Evolutionary conservation across 768 basidiomycete genomes (phyloP), one percentile per base, ranked within the genome.

Genomic region (Guyanaporus albipodus): DNA sequence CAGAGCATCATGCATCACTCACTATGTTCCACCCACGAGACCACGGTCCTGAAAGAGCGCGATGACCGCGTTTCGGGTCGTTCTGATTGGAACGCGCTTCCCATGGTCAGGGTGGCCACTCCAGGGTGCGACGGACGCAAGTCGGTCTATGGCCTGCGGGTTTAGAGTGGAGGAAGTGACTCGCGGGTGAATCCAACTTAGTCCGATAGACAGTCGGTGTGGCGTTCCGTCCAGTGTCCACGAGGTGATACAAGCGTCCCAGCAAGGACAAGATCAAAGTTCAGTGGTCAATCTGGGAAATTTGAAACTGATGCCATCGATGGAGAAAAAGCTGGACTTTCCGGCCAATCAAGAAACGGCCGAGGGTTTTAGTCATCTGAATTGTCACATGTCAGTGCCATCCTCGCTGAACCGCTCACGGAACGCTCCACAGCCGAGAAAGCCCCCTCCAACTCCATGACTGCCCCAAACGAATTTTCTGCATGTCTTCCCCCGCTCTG

Each of bases 101-200:
- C 47, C 47, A 52, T 52, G 47, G 21, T 56, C 56, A 56, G 59
- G 47, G 50, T 18, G 39, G 15, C 6, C 12, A 14, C 12, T 14
- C 28, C 15, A 14, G 15, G 28, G 28, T 8, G 18, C n/a, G 37
- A 41, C 3, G 42, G 31, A 44, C 24, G 10, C 26, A 29, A 43
- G 36, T 28, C 41, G 31, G 23, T 28, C 24, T 50, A 10, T 59
- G 59, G 23, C 17, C 35, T n/a, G 44, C 23, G 58, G 59, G 26
- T n/a, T 31, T 41, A 53, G 42, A 46, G 33, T 21, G 59, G 43
- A 8, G 22, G 35, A 43, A 44, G 14, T 4, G 14, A 31, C n/a
- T 38, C 7, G 23, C 15, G 18, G 41, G 48, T 34, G 44, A 18
- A 33, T n/a, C n/a, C n/a, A 34, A 32, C 15, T n/a, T 23, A 19